Conservation (phyloP, 306 rosid genomes). For the Quercus gilva region DNA sequence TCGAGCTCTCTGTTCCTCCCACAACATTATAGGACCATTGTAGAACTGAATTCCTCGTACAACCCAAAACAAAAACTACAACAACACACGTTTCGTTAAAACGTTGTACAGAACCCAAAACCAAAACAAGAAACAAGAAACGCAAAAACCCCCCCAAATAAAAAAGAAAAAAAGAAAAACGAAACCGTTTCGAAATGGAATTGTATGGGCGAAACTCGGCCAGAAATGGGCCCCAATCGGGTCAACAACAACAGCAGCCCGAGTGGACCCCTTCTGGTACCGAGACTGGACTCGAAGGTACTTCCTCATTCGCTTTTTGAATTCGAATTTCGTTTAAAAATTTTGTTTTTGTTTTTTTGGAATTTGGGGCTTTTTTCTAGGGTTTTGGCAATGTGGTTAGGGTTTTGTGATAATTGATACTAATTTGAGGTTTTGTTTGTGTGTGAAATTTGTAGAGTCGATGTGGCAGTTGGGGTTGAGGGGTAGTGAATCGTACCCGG, state of each 20-base stretch:
- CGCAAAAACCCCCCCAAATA: neutral
- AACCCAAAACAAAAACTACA: neutral
- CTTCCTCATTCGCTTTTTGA: neutral
- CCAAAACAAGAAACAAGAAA: conserved; percentile 20
- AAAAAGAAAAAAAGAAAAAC: neutral
- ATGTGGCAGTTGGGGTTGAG: conserved; percentile 75
- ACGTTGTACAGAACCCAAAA: conserved; percentile 1
- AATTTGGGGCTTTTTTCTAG: conserved; percentile 24
- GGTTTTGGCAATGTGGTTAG: conserved; percentile 44
- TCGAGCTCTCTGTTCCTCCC: conserved; percentile 38
- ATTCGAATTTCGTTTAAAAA: neutral
- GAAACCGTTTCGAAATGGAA: conserved; percentile 38
- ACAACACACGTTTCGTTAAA: neutral
- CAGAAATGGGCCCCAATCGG: conserved; percentile 59
- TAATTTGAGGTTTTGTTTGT: neutral
- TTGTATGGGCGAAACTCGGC: conserved; percentile 62
- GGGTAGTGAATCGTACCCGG: conserved; percentile 68
- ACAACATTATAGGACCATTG: conserved; percentile 33
- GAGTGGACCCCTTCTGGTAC: conserved; percentile 62
- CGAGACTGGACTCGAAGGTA: conserved; percentile 68
- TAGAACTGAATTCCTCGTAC: conserved; percentile 6
- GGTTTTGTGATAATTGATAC: conserved; percentile 25
- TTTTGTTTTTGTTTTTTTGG: neutral
- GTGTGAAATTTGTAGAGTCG: conserved; percentile 44
- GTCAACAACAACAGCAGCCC: conserved; percentile 28